A percentile compares a stretch with the other conserved stretches of the same genome.
Conservation (phyloP, 257 asterid genomes). For the Nicotiana benthamiana region DNA sequence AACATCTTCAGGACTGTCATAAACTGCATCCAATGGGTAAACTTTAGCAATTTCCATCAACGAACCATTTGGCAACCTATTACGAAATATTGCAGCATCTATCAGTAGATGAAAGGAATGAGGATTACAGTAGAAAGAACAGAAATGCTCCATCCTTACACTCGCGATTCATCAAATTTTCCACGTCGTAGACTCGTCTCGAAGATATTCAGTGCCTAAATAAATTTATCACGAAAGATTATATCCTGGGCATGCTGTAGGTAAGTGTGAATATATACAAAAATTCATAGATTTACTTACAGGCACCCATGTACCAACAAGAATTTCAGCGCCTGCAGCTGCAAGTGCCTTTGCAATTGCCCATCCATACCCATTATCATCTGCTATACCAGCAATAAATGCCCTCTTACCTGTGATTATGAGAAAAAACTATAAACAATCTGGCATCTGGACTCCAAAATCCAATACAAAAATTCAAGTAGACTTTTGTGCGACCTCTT, state of each 20-base stretch:
- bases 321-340: slow-evolving; percentile 97
- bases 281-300: slow-evolving; percentile 38
- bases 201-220: slow-evolving; percentile 81
- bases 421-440: not conserved
- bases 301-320: slow-evolving; percentile 97
- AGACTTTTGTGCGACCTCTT: slow-evolving; percentile 42
- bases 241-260: not conserved
- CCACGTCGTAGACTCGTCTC: slow-evolving; percentile 92
- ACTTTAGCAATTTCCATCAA: slow-evolving; percentile 85
- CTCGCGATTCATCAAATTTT: slow-evolving; percentile 82
- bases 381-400: slow-evolving; percentile 91
- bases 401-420: slow-evolving; percentile 77
- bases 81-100: slow-evolving; percentile 4
- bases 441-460: not conserved
- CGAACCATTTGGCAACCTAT: slow-evolving; percentile 90
- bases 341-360: slow-evolving; percentile 94
- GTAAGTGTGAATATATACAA: not conserved
- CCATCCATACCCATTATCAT: slow-evolving; percentile 97
- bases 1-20: slow-evolving; percentile 80
- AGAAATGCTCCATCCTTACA: slow-evolving; percentile 34
- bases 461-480: not conserved
- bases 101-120: not conserved
- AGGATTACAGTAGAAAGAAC: not conserved
- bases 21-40: slow-evolving; percentile 90
- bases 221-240: not conserved